Conservation (phyloP, 2,329 filamentous ascomycete species). For the Diaporthe sp. region DNA sequence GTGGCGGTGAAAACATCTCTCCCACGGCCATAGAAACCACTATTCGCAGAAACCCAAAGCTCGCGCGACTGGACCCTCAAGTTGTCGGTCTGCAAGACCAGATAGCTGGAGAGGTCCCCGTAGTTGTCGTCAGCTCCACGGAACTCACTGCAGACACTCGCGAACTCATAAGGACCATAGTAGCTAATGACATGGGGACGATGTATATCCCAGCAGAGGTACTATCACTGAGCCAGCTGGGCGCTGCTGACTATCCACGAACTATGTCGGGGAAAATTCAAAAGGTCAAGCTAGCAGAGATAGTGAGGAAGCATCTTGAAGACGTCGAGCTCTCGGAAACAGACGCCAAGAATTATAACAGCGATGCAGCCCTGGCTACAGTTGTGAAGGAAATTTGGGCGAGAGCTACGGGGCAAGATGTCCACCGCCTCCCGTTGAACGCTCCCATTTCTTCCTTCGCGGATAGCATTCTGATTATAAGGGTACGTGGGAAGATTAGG, state of each 20-base stretch:
- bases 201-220: background rate
- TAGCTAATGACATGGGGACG: background rate
- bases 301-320: background rate
- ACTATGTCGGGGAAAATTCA: slow-evolving; percentile 1
- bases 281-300: background rate
- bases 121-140: background rate
- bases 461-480: background rate
- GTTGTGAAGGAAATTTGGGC: background rate
- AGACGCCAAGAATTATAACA: too few relatives aligned
- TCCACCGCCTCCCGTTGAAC: background rate
- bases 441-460: background rate
- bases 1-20: background rate
- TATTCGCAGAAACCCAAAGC: background rate
- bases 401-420: background rate
- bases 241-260: background rate
- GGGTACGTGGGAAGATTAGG: background rate
- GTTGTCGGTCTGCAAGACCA: background rate
- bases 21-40: background rate
- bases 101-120: background rate
- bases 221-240: background rate
- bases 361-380: background rate
- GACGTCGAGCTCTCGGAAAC: background rate
- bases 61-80: background rate
- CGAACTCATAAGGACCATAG: background rate
- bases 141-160: background rate